A percentile compares a stretch with the other conserved stretches of the same genome.
These are phyloP conservation scores for Aspergillus olivimuriae DNA, from an alignment of 495 filamentous ascomycete species.

Conservation along the genomic window DNA sequence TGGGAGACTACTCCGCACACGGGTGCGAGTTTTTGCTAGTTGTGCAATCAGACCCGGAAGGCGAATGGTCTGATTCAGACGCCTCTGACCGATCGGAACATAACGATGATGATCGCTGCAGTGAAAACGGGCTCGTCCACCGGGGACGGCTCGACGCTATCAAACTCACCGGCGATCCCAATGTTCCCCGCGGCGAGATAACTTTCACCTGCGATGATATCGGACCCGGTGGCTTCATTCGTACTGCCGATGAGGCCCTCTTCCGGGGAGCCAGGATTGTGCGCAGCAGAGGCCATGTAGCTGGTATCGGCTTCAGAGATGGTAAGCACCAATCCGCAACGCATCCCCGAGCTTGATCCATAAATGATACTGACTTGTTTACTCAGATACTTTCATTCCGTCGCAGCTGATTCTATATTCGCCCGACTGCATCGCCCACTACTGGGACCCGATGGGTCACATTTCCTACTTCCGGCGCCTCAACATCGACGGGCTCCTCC, in stretches of 20 bases:
- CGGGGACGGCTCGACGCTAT: conserved; percentile 66
- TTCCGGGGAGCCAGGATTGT: conserved; percentile 76
- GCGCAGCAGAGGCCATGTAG: conserved; percentile 68
- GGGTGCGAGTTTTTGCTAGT: conserved; percentile 85
- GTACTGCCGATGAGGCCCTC: conserved; percentile 56
- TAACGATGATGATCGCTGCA: conserved; percentile 6
- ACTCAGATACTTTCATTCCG: conserved; percentile 61
- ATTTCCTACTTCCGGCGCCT: conserved; percentile 77
- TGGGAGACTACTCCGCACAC: conserved; percentile 82
- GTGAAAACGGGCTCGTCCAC: conserved; percentile 15
- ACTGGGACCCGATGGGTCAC: conserved; percentile 74
- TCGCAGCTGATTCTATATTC: conserved; percentile 75
- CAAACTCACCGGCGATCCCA: conserved; percentile 86
- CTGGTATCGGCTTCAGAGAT: conserved; percentile 58
- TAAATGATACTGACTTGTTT: conserved; percentile 1
- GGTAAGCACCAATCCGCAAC: conserved; percentile 43
- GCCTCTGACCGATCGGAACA: conserved; percentile 2
- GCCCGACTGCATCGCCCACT: conserved; percentile 69
- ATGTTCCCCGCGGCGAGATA: conserved; percentile 78
- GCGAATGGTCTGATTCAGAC: not conserved
- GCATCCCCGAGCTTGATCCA: not conserved
- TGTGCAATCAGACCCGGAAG: conserved; percentile 53
- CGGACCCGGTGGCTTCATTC: conserved; percentile 51
- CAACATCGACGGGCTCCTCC: conserved; percentile 68
- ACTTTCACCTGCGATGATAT: conserved; percentile 77